Percentiles rank a stretch among this genome's conserved stretches.
These are phyloP conservation scores for Deinandra increscens DNA, from an alignment of 129 eudicot genomes.

Conservation along the genomic window DNA sequence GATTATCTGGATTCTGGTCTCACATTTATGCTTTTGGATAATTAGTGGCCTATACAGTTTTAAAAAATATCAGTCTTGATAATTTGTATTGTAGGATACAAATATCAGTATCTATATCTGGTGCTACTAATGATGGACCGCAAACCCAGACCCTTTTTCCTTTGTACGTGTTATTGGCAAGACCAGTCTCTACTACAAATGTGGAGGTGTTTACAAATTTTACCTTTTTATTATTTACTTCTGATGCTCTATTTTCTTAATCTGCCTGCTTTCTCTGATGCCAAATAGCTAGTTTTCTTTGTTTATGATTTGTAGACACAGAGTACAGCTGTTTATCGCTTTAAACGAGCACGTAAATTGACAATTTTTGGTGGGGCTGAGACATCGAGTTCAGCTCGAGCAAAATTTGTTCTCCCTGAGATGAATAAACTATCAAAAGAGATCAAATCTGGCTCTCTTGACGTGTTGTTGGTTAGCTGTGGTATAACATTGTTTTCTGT, in stretches of 20 bases:
- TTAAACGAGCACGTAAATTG: conserved; percentile 56
- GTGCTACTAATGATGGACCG: conserved; percentile 49
- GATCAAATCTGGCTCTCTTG: conserved; percentile 58
- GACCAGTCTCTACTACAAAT: conserved; percentile 51
- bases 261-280: conserved; percentile 20
- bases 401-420: conserved; percentile 78
- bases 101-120: conserved; percentile 68
- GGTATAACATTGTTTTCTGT: conserved; percentile 46
- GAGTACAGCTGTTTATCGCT: conserved; percentile 73
- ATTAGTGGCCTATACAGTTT: conserved; percentile 19
- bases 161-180: conserved; percentile 74
- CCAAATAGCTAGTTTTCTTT: neutral
- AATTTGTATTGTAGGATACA: conserved; percentile 55
- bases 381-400: conserved; percentile 41
- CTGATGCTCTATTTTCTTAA: conserved; percentile 17
- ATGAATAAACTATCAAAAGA: conserved; percentile 68
- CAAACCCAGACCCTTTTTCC: conserved; percentile 66
- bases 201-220: conserved; percentile 50
- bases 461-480: conserved; percentile 73
- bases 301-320: conserved; percentile 38
- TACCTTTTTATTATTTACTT: conserved; percentile 17
- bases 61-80: conserved; percentile 15
- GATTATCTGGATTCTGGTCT: neutral
- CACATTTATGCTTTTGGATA: conserved; percentile 1
- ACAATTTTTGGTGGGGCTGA: conserved; percentile 48